Base-by-base conservation (phyloP, 768 basidiomycete genomes). In the Boletus sp. region DNA sequence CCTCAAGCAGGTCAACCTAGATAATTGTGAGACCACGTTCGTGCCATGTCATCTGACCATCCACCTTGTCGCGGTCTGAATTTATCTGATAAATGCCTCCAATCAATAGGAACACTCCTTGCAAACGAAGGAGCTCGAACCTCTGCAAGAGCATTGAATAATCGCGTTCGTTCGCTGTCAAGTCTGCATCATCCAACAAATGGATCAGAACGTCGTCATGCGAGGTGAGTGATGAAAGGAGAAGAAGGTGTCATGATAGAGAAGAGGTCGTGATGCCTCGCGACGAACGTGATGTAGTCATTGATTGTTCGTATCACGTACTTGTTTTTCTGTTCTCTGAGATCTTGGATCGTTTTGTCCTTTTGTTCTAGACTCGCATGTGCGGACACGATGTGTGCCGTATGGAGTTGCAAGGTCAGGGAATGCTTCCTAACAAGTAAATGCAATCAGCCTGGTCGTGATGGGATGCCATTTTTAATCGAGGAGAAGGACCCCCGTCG, bases 241-340 rank as follows among this genome's bases (percentile, higher is more conserved):
- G 30, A 36, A 17, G 8, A n/a, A 7, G 15, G 7, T n/a, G 33
- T 32, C 46, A 45, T 58, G 47, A 32, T 28, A 14, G 17, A 20
- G 24, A 28, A 24, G 15, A 17, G 12, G 11, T 30, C 18, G 35
- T 42, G 28, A 44, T 37, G 33, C 39, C 49, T 15, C 29, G 18
- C 44, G 30, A 37, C 30, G 24, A 33, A 24, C n/a, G 32, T 46
- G 30, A 36, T 47, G 44, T 20, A 11, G 35, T 8, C 10, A 18
- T n/a, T n/a, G 47, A 46, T 48, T 54, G 24, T 47, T 47, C 54
- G 47, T 45, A 55, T 56, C 50, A 75, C 83, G 45, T 67, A 91
- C 90, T 89, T 87, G 70, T 92, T 91, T 71, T 87, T 87, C 75
- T 93, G 91, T 70, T 91, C 90, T 52, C 82, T 83, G 45, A 93